Conservation (phyloP, 257 asterid species). For the Cynanchum wilfordii region DNA sequence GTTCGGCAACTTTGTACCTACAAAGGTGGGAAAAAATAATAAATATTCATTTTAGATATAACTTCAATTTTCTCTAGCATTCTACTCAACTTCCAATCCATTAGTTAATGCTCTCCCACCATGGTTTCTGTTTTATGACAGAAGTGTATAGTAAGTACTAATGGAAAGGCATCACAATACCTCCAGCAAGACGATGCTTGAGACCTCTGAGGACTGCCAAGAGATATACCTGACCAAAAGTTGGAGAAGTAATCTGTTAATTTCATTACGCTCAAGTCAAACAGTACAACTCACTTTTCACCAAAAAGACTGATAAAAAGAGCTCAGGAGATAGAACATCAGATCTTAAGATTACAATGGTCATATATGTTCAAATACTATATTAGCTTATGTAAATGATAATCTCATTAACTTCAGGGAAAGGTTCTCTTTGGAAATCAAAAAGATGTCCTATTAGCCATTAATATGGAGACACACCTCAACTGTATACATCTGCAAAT, state of each 20-base stretch:
- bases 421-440: background rate
- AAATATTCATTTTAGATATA: background rate
- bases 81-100: background rate
- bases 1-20: constrained; percentile 88
- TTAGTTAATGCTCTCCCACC: background rate
- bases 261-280: constrained; percentile 1
- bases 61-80: background rate
- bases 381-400: background rate
- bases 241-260: constrained; percentile 19
- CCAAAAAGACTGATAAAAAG: background rate
- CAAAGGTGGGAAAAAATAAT: background rate
- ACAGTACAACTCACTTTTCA: background rate
- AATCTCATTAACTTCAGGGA: background rate
- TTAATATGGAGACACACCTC: constrained; percentile 52
- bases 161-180: constrained; percentile 39
- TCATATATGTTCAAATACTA: background rate
- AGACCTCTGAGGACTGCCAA: constrained; percentile 89
- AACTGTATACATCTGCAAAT: constrained; percentile 56
- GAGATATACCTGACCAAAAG: constrained; percentile 68
- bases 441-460: background rate
- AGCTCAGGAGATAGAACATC: background rate
- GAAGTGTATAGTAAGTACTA: background rate
- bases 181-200: constrained; percentile 97
- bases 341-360: background rate
- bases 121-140: background rate